Evolutionary conservation across 192 early-diverging fungal species (phyloP), one percentile per base, ranked within the genome.

Genomic region (Irineochytrium annulatum): DNA sequence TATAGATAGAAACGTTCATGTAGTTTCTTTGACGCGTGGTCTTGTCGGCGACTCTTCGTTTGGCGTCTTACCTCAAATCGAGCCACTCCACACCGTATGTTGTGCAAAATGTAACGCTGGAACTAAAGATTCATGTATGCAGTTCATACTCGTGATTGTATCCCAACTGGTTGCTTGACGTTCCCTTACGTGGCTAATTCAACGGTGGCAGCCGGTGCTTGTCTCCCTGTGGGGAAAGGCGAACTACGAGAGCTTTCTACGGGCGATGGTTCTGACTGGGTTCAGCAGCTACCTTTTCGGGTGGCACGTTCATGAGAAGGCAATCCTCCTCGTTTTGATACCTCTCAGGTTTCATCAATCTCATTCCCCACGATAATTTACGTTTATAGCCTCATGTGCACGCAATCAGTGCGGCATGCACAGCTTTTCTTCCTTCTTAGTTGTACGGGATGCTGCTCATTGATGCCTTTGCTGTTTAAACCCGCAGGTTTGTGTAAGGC

Each of bases 241-340:
- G 2, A 80, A 70, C 3, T 79, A 77, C 24, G 53, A 48, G 16
- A 78, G 72, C 22, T 92, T 98, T 52, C 32, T 95, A 24, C 73
- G 86, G 48, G 79, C 81, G 0, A 63, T 95, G 11, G 84, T 90
- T 3, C 73, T 93, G 20, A 92, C 89, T 53, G 91, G 84, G 1
- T 94, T 87, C 52, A 80, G 88, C 3, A 92, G 93, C 24, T 98
- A 89, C 68, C 63, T 95, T 62, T 96, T 95, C 72, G 93, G 93
- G 33, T 98, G 94, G 94, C 95, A 98, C 74, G 95, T 98, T 17
- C 95, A 98, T 59, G 95, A 98, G 60, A 98, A 98, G 69, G 95
- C 95, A 0, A 84, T 94, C 14, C 73, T 98, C 57, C 57, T 95
- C 57, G 79, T 91, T 26, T 59, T 86, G 28, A 77, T 89, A 39